phyloP scores from a whole-genome alignment of 2,329 filamentous ascomycete genomes.

The Talaromyces funiculosus region DNA sequence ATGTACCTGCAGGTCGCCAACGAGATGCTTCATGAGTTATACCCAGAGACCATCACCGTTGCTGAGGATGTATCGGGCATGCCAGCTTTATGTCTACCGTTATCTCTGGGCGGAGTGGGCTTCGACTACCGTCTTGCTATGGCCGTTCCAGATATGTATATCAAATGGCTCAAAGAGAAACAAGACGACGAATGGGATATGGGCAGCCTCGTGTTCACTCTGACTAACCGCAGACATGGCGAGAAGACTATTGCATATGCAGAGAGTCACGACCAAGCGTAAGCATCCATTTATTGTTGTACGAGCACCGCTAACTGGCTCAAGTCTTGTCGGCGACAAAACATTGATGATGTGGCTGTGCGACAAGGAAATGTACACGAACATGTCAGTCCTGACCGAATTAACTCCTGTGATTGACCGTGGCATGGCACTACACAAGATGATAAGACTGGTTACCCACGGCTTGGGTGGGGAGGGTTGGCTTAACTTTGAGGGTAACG shows the following conservation, averaged over 20 bases:
- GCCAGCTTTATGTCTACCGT: constrained; percentile 86
- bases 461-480: constrained; percentile 90
- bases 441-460: constrained; percentile 93
- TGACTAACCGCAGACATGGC: constrained; percentile 88
- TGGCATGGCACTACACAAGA: constrained; percentile 89
- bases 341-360: constrained; percentile 97
- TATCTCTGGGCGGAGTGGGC: constrained; percentile 82
- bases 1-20: constrained; percentile 96
- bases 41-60: constrained; percentile 81
- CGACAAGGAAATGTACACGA: constrained; percentile 93
- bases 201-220: constrained; percentile 72
- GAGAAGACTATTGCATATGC: constrained; percentile 98
- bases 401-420: constrained; percentile 84
- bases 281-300: constrained; percentile 40
- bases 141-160: constrained; percentile 98
- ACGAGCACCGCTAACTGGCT: constrained; percentile 12
- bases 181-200: constrained; percentile 90
- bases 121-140: constrained; percentile 97
- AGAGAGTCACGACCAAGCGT: constrained; percentile 97
- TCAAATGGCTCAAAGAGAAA: constrained; percentile 95
- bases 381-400: constrained; percentile 85
- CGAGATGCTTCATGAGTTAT: constrained; percentile 87
- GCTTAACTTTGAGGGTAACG: constrained; percentile 97
- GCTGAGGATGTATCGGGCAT: constrained; percentile 98
- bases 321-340: constrained; percentile 81